phyloP scores from a whole-genome alignment of 371 early-diverging fungal species.

The Mortierella sp. region DNA sequence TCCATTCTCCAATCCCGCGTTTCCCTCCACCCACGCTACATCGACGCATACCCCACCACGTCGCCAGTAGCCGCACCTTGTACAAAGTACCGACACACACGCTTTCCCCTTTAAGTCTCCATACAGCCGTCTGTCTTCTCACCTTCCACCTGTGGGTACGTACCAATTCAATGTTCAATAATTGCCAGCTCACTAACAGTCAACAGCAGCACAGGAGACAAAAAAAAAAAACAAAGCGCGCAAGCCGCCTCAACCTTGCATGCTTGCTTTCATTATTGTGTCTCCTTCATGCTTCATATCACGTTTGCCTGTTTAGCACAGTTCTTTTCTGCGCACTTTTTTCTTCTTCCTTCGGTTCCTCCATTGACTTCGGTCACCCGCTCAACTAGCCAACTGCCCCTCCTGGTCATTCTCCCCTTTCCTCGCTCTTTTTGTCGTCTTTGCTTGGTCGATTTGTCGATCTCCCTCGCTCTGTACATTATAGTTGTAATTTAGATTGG shows the following conservation, averaged over 20 bases:
- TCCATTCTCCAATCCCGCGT: neutral
- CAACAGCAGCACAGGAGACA: neutral
- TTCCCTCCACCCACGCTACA: neutral
- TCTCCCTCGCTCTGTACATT: slow-evolving; percentile 3
- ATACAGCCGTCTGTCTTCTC: neutral
- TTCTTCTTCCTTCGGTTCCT: no score
- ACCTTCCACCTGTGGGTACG: neutral
- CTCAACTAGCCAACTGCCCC: no score
- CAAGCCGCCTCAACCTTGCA: neutral
- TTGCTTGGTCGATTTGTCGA: slow-evolving; percentile 2
- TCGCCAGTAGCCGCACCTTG: neutral
- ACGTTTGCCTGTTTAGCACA: neutral
- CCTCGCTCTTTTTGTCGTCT: neutral
- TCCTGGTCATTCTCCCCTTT: neutral
- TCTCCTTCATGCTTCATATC: neutral
- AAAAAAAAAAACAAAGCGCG: neutral
- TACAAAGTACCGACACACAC: neutral
- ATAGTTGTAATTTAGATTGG: slow-evolving; percentile 12
- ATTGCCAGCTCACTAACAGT: neutral
- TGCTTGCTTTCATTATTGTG: neutral
- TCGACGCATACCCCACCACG: neutral
- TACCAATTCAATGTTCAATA: neutral
- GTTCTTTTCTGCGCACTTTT: neutral
- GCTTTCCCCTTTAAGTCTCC: neutral
- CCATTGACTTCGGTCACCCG: no score